Base-by-base conservation (phyloP, 116 monocot species). In the Phalaenopsis hybrid region DNA sequence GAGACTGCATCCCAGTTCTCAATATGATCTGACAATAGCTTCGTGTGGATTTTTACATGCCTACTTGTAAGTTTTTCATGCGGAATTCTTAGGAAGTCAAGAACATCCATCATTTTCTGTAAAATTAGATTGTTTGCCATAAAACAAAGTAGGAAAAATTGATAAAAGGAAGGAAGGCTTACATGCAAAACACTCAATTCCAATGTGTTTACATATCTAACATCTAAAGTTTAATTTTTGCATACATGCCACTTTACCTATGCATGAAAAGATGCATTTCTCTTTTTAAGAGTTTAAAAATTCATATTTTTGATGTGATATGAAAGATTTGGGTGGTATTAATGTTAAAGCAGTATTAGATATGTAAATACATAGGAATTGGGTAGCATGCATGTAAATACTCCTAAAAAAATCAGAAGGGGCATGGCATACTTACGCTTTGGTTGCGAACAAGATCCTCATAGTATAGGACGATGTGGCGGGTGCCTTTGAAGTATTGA, bases 391-490 rank as follows among this genome's bases (percentile, higher is more conserved):
- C 37, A 37, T 37, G 37, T 37, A 37, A 37, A 37, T 37, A 3
- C 37, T 37, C 37, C 37, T 37, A 37, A 37, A 3, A 18, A n/a
- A 59, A 59, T n/a, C 59, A 59, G n/a, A 59, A 59, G 23, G 23
- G 31, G 12, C 31, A 72, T 15, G 16, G 75, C 51, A 45, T 68
- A 57, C 89, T 79, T 81, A 93, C 96, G 18, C 81, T 88, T 33
- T 51, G 89, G 50, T 93, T 89, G 15, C 65, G 85, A 18, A 92
- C 80, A 43, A 96, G 85, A 85, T 96, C 96, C 83, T 96, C 96
- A 11, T 96, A 96, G 81, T 90, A 92, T 17, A 96, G 87, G 80
- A 92, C 48, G 55, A 90, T 90, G 81, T 93, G 96, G n/a, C 83
- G 88, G 10, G 89, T 90, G 82, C 76, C 88, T 21, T 90, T 92